A percentile compares a stretch with the other conserved stretches of the same genome.
Evolutionary conservation across 108 stramenopile genomes (phyloP).

Genomic region (Nannochloropsis oceanica): DNA sequence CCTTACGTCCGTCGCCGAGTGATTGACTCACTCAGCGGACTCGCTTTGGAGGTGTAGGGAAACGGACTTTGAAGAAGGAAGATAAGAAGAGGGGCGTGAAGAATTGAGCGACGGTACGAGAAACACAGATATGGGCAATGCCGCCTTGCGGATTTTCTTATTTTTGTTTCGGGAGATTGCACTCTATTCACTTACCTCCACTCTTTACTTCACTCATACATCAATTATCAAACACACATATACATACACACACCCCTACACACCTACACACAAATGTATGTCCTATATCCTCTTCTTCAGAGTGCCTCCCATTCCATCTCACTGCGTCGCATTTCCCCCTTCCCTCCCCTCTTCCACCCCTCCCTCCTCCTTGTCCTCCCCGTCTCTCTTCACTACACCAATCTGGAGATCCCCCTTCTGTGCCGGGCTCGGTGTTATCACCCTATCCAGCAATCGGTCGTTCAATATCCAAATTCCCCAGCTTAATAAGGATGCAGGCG

Average conservation of each 20-base stretch:
- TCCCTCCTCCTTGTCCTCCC: not conserved
- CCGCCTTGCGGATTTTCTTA: not conserved
- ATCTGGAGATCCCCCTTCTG: not conserved
- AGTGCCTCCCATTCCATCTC: no score
- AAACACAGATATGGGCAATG: not conserved
- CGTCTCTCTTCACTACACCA: not conserved
- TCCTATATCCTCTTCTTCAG: no score
- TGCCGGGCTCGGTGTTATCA: not conserved
- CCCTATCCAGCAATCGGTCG: not conserved
- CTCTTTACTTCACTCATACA: no score
- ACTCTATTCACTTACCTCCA: not conserved
- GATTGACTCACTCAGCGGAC: no score
- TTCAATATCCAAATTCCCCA: not conserved
- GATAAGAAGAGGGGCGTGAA: not conserved
- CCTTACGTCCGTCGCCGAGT: no score
- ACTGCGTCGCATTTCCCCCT: no score
- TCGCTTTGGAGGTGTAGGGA: no score
- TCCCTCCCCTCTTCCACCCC: not conserved
- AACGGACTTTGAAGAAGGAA: no score
- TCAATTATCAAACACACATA: no score
- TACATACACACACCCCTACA: no score
- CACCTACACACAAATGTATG: no score
- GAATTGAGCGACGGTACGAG: not conserved
- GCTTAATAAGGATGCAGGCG: not conserved
- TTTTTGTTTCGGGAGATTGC: not conserved